Evolutionary conservation across 768 basidiomycete genomes (phyloP).

Genomic region (Psilocybe cyanescens): DNA sequence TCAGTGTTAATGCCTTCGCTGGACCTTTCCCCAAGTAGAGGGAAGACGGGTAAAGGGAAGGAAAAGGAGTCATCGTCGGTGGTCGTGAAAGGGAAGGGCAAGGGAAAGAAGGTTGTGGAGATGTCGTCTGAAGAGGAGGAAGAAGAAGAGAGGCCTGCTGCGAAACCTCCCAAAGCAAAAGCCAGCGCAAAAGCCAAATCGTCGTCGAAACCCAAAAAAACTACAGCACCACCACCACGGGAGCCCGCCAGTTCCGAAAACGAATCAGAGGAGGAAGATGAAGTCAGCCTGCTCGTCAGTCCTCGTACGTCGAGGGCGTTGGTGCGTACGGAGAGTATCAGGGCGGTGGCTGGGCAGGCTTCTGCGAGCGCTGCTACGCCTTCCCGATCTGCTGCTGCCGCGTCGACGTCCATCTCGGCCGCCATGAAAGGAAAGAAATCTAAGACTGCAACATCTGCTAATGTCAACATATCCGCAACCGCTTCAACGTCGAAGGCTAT

Average conservation of each 20-base stretch:
- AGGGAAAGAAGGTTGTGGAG: not conserved
- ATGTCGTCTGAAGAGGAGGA: not conserved
- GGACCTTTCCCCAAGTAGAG: conserved; percentile 10
- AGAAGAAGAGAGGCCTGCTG: not conserved
- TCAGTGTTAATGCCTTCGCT: conserved; percentile 20
- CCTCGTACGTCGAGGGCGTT: conserved; percentile 14
- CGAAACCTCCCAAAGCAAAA: not conserved
- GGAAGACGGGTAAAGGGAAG: conserved; percentile 1
- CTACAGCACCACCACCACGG: not conserved
- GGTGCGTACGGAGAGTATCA: conserved; percentile 30
- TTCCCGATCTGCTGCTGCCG: not conserved
- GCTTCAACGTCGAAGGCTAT: not conserved
- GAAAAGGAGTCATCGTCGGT: not conserved
- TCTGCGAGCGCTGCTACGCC: conserved; percentile 3
- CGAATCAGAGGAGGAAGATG: conserved; percentile 21
- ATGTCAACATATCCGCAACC: not conserved
- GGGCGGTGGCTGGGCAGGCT: conserved; percentile 26
- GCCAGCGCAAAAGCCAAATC: conserved; percentile 9
- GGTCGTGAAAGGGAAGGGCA: conserved; percentile 6
- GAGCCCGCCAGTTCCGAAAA: conserved; percentile 3
- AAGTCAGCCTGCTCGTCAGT: conserved; percentile 19
- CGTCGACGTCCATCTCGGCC: conserved; percentile 6
- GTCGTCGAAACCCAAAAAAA: not conserved
- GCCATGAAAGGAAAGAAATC: conserved; percentile 10
- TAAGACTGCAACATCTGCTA: not conserved